Base-by-base conservation (phyloP, 805 yeast species). In the Zygosaccharomyces pseudorouxii region DNA sequence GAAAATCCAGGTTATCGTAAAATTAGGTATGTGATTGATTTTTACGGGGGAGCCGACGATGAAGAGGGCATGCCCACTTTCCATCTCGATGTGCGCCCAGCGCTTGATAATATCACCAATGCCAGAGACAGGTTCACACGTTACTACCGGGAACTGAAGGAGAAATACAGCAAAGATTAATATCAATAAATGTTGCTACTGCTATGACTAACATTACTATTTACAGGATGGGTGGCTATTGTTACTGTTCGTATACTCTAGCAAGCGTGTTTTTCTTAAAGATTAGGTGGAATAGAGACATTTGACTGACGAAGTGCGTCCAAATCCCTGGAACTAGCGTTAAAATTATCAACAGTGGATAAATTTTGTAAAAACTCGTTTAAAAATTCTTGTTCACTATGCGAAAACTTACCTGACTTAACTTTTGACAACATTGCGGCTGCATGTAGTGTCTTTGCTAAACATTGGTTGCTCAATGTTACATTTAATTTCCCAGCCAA, bases 1-100 rank as follows among this genome's bases (percentile, higher is more conserved):
- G 68, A 65, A 27, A 47, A 51, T 38, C 68, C 68, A 3, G 70
- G 70, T 8, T 86, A 90, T 86, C 71, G 75, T 45, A 71, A 82
- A 57, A 89, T 93, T 18, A 77, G 99, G 53, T 93, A 93, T 59
- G 95, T 93, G 27, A 89, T 93, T 59, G 99, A 93, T 66, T 93
- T 92, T 67, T 93, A 93, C 65, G 81, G 89, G n/a, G 97, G 96
- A 3, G 96, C 96, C 5, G 97, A 89, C 56, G 96, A 85, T 57
- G 82, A 77, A 16, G 81, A 86, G 37, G 97, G 96, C 3, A 79
- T 84, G 80, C 98, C 99, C 5, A 79, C 95, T 1, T 93, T 93
- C 65, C 82, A 80, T 68, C 76, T 95, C 54, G 99, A 93, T 68
- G 97, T 95, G 14, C 80, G 99, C 57, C 99, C 99, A 0, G 99